These are phyloP conservation scores for Fragaria ananassa DNA, from an alignment of 306 rosid species.

Conservation along the genomic window DNA sequence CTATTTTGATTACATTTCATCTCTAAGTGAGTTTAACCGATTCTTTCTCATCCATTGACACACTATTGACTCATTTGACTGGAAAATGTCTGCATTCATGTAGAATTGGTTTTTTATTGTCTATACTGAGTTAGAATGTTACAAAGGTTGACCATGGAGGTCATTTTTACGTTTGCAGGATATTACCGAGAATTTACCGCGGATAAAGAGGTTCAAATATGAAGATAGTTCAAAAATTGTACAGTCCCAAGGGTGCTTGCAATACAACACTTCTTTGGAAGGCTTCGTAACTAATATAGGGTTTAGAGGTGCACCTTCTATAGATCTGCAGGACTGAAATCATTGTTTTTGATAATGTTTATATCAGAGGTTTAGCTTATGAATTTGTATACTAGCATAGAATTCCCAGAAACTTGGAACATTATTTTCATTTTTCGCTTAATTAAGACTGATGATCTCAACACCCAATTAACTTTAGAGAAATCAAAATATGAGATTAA, in stretches of 20 bases:
- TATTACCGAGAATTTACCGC: constrained; percentile 32
- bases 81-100: neutral
- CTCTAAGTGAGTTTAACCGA: neutral
- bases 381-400: neutral
- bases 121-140: neutral
- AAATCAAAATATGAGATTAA: no score
- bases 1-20: neutral
- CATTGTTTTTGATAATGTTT: neutral
- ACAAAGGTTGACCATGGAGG: neutral
- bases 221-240: constrained; percentile 45
- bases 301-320: constrained; percentile 6
- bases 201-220: constrained; percentile 50
- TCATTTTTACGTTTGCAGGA: constrained; percentile 32
- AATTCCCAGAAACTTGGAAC: no score
- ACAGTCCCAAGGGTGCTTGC: constrained; percentile 60
- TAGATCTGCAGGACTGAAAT: constrained; percentile 8
- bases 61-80: neutral
- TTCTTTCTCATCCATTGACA: neutral
- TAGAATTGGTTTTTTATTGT: neutral
- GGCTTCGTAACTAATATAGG: constrained; percentile 34
- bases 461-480: no score
- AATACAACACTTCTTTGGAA: constrained; percentile 78
- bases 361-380: neutral
- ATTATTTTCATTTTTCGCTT: no score
- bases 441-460: no score